Base-by-base conservation (phyloP, 768 basidiomycete species). In the Porphyrellus cyaneotinctus region DNA sequence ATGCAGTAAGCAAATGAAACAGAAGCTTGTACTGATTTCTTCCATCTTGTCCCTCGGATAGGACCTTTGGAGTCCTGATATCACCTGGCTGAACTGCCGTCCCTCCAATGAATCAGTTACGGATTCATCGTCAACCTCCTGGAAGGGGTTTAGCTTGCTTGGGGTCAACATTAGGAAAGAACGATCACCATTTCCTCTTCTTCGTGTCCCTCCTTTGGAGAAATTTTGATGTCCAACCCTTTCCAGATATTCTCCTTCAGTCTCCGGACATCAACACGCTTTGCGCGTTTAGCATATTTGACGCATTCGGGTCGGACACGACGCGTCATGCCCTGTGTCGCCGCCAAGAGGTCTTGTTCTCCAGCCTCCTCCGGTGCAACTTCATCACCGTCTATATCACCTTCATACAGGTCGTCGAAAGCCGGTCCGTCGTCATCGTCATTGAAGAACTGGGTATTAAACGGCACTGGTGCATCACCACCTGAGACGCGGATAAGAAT, bases 231-330 rank as follows among this genome's bases (percentile, higher is more conserved):
- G 60, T 91, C 87, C 41, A 98, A 69, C 2, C 89, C 89, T 67
- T 81, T 90, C 97, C 97, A 98, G 43, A 99, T 98, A 60, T 94
- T 95, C 55, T 98, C 95, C 74, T 99, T 99, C 57, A 99, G 74
- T 72, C 88, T 93, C 64, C 92, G 82, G 33, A 99, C 95, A 64
- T 98, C 97, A 20, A 99, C 95, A 37, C 95, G 76, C 74, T 97
- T 99, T 3, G 95, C 97, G 33, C 88, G 83, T 72, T 94, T 95
- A 2, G 95, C 87, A 64, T 97, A 98, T 58, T 93, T 91, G 58
- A 99, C 92, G 47, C 82, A 80, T 64, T 97, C 89, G 7, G 93
- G 94, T 59, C 84, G 77, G 35, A 90, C 84, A 11, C 91, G 87
- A 47, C 90, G 84, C 32, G 84, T 81, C 61, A 84, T 82, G 43